phyloP scores from a whole-genome alignment of 148 eudicot genomes.

The Nyssa sinensis region DNA sequence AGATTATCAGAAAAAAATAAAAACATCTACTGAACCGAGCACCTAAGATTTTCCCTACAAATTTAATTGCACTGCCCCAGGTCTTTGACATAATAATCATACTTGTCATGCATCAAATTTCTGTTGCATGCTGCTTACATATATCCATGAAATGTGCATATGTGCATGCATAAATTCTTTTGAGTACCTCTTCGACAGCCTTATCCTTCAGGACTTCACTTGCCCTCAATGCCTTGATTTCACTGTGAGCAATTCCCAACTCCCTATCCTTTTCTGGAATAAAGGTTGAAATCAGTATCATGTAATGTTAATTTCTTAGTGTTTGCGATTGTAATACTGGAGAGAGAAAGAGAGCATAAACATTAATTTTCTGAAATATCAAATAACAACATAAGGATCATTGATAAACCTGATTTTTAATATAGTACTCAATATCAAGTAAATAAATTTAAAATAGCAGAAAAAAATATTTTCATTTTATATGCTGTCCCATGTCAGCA shows the following conservation, averaged over 20 bases:
- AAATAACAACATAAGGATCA: too few relatives aligned
- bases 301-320: not conserved
- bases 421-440: too few relatives aligned
- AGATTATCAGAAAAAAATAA: too few relatives aligned
- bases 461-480: too few relatives aligned
- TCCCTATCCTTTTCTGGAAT: conserved; percentile 70
- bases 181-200: conserved; percentile 74
- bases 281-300: not conserved
- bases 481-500: too few relatives aligned
- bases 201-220: conserved; percentile 65
- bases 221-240: conserved; percentile 70
- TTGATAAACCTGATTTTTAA: too few relatives aligned
- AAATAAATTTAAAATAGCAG: too few relatives aligned
- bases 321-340: too few relatives aligned
- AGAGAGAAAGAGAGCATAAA: too few relatives aligned
- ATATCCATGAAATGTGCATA: not conserved
- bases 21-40: not conserved
- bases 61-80: not conserved
- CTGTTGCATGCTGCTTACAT: not conserved
- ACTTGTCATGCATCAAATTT: not conserved
- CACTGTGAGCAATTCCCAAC: conserved; percentile 57
- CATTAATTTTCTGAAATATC: too few relatives aligned
- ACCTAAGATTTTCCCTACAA: not conserved
- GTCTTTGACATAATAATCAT: not conserved
- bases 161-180: not conserved